These are phyloP conservation scores for Podospora tetraspora DNA, from an alignment of 495 filamentous ascomycete species.

Conservation along the genomic window DNA sequence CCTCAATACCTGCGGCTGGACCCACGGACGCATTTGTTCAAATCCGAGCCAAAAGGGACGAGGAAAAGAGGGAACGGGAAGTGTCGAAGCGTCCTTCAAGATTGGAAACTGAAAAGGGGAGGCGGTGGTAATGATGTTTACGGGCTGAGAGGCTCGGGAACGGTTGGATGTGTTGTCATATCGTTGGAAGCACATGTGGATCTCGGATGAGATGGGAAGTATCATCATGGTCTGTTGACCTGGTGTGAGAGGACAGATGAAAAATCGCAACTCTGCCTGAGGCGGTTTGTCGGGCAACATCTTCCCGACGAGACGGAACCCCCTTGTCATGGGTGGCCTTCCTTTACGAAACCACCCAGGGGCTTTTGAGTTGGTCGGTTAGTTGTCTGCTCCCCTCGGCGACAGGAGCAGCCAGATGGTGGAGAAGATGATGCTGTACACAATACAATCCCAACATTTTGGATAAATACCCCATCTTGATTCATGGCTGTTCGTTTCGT, in stretches of 20 bases:
- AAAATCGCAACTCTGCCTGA: not conserved
- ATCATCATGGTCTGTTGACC: not conserved
- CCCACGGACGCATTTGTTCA: not conserved
- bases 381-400: not conserved
- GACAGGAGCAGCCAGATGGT: not conserved
- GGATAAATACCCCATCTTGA: not conserved
- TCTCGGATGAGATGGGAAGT: not conserved
- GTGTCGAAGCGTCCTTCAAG: not conserved
- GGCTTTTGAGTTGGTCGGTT: not conserved
- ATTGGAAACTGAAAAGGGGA: constrained; percentile 10
- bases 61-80: not conserved
- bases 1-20: not conserved
- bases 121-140: constrained; percentile 1
- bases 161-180: not conserved
- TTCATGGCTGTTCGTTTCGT: not conserved
- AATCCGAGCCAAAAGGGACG: not conserved
- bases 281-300: too few species aligned
- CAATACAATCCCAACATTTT: not conserved
- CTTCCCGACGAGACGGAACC: not conserved
- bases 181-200: not conserved
- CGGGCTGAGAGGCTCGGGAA: not conserved
- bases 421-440: not conserved
- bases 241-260: not conserved
- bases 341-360: not conserved
- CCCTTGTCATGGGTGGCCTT: not conserved